Conservation (phyloP, 768 basidiomycete genomes). For the Hygrophorus pudorinus region DNA sequence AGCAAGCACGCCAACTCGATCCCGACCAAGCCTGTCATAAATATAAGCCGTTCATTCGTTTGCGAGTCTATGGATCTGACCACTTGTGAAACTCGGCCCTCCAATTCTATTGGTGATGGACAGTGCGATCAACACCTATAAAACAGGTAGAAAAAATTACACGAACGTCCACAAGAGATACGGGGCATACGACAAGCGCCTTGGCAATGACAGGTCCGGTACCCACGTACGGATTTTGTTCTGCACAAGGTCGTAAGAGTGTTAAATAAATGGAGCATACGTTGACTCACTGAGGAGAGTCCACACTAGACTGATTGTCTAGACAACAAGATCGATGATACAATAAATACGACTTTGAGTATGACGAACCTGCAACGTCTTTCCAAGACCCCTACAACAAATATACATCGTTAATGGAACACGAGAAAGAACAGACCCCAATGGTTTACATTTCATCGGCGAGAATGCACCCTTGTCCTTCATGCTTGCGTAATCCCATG, state of each 20-base stretch:
- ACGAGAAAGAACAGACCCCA: background rate
- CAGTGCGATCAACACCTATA: slow-evolving; percentile 1
- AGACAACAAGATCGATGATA: slow-evolving; percentile 9
- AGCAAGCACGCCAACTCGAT: slow-evolving; percentile 35
- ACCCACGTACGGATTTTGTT: slow-evolving; percentile 73
- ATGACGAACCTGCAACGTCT: slow-evolving; percentile 64
- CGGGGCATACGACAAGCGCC: slow-evolving; percentile 89
- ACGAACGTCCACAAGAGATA: slow-evolving; percentile 73
- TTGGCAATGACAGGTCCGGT: slow-evolving; percentile 55
- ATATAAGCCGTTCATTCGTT: background rate
- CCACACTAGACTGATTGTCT: slow-evolving; percentile 91
- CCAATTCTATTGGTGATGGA: slow-evolving; percentile 86
- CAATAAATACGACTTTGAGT: background rate
- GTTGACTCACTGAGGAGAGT: slow-evolving; percentile 70
- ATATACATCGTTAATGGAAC: background rate
- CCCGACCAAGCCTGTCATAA: slow-evolving; percentile 36
- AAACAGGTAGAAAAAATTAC: background rate
- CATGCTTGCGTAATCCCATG: slow-evolving; percentile 87
- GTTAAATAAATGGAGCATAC: background rate
- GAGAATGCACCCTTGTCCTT: slow-evolving; percentile 89
- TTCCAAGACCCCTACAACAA: slow-evolving; percentile 78
- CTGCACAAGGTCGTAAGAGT: slow-evolving; percentile 26
- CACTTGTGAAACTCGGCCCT: slow-evolving; percentile 93
- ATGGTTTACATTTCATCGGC: slow-evolving; percentile 83
- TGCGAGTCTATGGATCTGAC: background rate